Evolutionary conservation across 1,284 basidiomycete species (phyloP).

Genomic region (Prillingera fragicola): DNA sequence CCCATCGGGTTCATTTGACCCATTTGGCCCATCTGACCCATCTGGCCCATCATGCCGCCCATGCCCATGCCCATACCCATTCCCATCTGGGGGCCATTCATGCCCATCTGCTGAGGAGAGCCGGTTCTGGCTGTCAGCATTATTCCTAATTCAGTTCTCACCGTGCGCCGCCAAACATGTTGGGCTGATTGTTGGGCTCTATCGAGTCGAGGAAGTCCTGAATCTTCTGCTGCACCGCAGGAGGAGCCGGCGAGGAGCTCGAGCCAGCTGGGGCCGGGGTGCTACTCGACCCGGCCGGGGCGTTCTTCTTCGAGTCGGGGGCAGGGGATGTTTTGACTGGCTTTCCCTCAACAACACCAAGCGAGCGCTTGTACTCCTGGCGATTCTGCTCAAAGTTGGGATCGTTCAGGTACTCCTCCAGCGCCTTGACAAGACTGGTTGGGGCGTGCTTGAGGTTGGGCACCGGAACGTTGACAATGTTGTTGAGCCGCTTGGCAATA

Average conservation of each 20-base stretch:
- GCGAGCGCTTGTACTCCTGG: constrained; percentile 82
- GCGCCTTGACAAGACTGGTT: constrained; percentile 80
- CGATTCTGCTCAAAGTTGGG: constrained; percentile 94
- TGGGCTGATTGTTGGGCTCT: constrained; percentile 62
- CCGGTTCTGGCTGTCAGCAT: too few relatives aligned
- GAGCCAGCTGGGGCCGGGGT: constrained; percentile 10
- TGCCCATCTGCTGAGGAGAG: constrained; percentile 19
- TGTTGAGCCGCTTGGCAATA: constrained; percentile 87
- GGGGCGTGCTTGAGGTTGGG: constrained; percentile 95
- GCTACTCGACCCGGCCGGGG: constrained; percentile 10
- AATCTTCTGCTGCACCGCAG: constrained; percentile 48
- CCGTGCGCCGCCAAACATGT: constrained; percentile 36
- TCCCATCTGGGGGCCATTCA: constrained; percentile 7
- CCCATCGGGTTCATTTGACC: constrained; percentile 6
- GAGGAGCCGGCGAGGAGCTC: constrained; percentile 23
- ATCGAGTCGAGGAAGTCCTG: constrained; percentile 90
- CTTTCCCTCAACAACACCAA: constrained; percentile 62
- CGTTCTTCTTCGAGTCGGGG: constrained; percentile 11
- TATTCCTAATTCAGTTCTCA: too few relatives aligned
- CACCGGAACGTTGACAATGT: constrained; percentile 85
- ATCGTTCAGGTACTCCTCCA: constrained; percentile 94
- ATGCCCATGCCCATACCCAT: neutral
- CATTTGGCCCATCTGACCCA: constrained; percentile 8
- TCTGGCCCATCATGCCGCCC: constrained; percentile 5
- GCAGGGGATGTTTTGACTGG: constrained; percentile 4